A percentile compares a stretch with the other conserved stretches of the same genome.
phyloP scores from a whole-genome alignment of 768 basidiomycete species.

The Trichaptum fuscoviolaceum region DNA sequence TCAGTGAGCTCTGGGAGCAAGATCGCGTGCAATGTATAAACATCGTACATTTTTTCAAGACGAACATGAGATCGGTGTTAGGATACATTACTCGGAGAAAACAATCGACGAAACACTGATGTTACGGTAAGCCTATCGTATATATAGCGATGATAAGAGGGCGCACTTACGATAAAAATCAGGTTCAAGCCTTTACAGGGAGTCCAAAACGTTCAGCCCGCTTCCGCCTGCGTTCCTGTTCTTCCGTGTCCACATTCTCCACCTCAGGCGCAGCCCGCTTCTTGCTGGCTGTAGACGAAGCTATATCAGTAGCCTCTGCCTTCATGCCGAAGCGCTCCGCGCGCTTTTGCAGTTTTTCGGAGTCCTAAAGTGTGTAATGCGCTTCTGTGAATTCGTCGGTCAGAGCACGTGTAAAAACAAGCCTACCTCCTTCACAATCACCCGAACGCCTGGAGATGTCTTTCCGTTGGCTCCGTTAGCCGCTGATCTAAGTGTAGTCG shows the following conservation, averaged over 20 bases:
- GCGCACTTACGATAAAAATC: not conserved
- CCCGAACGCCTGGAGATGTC: not conserved
- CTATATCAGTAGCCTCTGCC: constrained; percentile 8
- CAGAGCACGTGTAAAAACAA: constrained; percentile 6
- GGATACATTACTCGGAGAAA: not conserved
- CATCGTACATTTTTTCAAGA: not conserved
- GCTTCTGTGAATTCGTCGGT: not conserved
- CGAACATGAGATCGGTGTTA: not conserved
- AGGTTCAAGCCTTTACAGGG: constrained; percentile 5
- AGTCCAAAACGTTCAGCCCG: constrained; percentile 61
- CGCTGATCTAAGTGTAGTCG: not conserved
- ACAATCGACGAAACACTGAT: not conserved
- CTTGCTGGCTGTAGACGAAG: constrained; percentile 25
- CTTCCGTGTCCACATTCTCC: constrained; percentile 50
- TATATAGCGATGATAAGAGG: not conserved
- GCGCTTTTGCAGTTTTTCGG: constrained; percentile 46
- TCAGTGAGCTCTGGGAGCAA: not conserved
- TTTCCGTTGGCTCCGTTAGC: not conserved
- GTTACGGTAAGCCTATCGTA: not conserved
- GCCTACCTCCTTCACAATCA: constrained; percentile 21
- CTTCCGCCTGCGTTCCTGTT: constrained; percentile 51
- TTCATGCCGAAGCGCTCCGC: constrained; percentile 49
- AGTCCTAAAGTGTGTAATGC: constrained; percentile 29
- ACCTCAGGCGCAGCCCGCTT: constrained; percentile 32
- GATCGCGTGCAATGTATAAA: not conserved